These are phyloP conservation scores for Kazachstania kunashirensis DNA, from an alignment of 805 yeast species.

Conservation along the genomic window DNA sequence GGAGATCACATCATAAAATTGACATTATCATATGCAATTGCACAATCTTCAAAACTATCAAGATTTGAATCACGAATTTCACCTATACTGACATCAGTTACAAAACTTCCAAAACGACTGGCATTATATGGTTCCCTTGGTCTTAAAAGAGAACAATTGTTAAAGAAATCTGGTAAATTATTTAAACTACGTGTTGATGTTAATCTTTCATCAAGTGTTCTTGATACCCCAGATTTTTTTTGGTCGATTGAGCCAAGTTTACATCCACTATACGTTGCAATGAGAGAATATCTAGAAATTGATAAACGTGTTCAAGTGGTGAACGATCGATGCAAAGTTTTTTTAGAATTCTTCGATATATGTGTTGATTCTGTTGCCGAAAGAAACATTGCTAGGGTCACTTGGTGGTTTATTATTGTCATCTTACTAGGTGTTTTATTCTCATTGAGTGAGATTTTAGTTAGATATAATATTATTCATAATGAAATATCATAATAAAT, in stretches of 20 bases:
- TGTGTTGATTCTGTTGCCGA: conserved; percentile 92
- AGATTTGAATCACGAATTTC: conserved; percentile 89
- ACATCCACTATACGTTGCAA: conserved; percentile 83
- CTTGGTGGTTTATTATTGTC: conserved; percentile 79
- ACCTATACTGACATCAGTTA: conserved; percentile 68
- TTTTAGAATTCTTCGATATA: conserved; percentile 85
- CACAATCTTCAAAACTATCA: conserved; percentile 88
- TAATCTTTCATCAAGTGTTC: conserved; percentile 76
- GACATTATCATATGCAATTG: conserved; percentile 92
- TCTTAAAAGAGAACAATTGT: conserved; percentile 68
- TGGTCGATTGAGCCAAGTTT: conserved; percentile 95
- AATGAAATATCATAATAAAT: too few relatives aligned
- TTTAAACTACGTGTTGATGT: conserved; percentile 91
- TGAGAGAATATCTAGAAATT: conserved; percentile 85
- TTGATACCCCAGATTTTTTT: conserved; percentile 93
- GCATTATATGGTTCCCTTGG: conserved; percentile 88
- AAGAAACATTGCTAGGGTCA: conserved; percentile 80
- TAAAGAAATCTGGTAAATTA: conserved; percentile 81
- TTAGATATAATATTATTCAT: conserved; percentile 44
- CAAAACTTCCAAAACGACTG: conserved; percentile 79
- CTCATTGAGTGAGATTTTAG: conserved; percentile 58
- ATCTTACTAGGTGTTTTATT: conserved; percentile 72
- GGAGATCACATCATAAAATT: conserved; percentile 89
- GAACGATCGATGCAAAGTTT: conserved; percentile 89
- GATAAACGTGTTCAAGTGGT: conserved; percentile 90